Base-by-base conservation (phyloP, 2,329 filamentous ascomycete genomes). In the Pseudovirgaria hyperparasitica region DNA sequence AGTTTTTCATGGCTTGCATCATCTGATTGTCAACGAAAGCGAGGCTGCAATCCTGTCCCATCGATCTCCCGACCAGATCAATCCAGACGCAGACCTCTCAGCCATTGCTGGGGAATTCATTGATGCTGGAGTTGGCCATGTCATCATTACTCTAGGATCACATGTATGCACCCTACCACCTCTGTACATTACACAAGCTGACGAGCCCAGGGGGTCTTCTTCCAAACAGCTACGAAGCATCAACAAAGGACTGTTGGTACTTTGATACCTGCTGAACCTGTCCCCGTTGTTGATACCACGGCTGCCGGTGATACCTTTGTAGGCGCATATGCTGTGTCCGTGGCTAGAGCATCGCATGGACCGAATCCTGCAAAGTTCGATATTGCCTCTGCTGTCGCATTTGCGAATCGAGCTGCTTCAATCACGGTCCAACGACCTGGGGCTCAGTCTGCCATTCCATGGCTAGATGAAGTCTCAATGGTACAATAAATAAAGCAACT, bases 281-380 rank as follows among this genome's bases (percentile, higher is more conserved):
- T 82, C 11, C 57, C 67, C 30, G 87, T 96, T 2, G 72, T 94
- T 4, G 87, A 96, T 52, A 96, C 87, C 1, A 96, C 87, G 6
- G 87, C 80, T 2, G 90, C 90, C 5, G 87, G 87, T 0, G 87
- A 96, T 52, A 94, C 87, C 0, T 94, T 94, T 57, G 82, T 92
- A 5, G 87, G 90, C 2, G 79, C 73, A 13, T 92, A 93, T 50
- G 80, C 82, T 3, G 70, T 90, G 15, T 70, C 74, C 31, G 67
- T 78, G 16, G 81, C 82, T 8, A 42, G 42, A 13, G 50, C 45
- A 20, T 63, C 59, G 32, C 50, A 55, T 32, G 54, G 52, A 15
- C 49, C 58, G 9, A 45, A 48, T 8, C 49, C 54, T 11, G 48
- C 59, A 11, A 47, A 46, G 5, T 61, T 63, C 25, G 55, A 61